Conservation (phyloP, 306 rosid genomes). For the Rosa multiflora region DNA sequence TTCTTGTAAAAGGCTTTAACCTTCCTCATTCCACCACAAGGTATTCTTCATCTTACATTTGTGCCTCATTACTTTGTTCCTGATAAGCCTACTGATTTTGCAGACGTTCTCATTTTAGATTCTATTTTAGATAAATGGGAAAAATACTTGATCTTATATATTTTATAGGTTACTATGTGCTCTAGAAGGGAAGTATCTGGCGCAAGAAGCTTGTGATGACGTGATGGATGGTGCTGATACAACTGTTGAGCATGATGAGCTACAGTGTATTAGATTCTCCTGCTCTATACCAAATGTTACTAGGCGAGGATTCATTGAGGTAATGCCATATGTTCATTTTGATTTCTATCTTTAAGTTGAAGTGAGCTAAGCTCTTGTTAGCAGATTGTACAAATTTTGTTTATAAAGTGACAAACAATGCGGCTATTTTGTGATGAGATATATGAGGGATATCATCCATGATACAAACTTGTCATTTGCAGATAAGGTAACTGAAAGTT, state of each 20-base stretch:
- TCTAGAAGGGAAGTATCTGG: constrained; percentile 81
- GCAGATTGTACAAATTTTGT: not conserved
- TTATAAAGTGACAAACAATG: not conserved
- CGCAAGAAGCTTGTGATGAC: constrained; percentile 51
- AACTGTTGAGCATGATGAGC: constrained; percentile 46
- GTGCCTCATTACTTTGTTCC: not conserved
- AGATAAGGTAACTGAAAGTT: no score
- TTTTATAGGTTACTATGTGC: constrained; percentile 79
- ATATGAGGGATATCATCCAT: no score
- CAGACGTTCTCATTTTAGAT: not conserved
- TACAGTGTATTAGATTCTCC: constrained; percentile 59
- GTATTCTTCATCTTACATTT: constrained; percentile 36
- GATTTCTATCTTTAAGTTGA: not conserved
- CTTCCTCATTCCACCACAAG: constrained; percentile 55
- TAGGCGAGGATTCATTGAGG: constrained; percentile 95
- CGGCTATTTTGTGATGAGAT: no score
- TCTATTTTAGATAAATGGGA: not conserved
- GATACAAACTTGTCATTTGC: no score
- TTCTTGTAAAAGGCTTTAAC: constrained; percentile 78
- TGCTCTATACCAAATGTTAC: constrained; percentile 56
- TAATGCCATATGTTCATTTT: constrained; percentile 12
- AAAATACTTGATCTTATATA: not conserved
- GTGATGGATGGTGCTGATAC: constrained; percentile 47
- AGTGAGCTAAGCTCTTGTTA: not conserved
- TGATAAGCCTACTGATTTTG: not conserved